Percentiles rank a stretch among this genome's conserved stretches.
phyloP scores from a whole-genome alignment of 1,284 basidiomycete species.

The Peniophora sp. region DNA sequence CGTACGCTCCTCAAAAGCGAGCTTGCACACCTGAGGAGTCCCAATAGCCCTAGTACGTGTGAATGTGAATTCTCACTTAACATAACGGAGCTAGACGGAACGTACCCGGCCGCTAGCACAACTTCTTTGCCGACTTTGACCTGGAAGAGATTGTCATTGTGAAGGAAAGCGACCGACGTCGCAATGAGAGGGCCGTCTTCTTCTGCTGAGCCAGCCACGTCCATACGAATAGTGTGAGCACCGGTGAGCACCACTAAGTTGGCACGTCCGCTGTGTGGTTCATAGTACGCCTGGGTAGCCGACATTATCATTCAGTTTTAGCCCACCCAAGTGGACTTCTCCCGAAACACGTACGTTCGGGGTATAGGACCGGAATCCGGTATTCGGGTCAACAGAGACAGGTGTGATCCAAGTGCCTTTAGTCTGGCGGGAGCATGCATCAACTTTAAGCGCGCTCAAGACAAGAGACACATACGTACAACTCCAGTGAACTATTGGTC shows the following conservation, averaged over 20 bases:
- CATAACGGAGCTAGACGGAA: not conserved
- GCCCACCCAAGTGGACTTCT: not conserved
- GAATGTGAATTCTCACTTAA: not conserved
- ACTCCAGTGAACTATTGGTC: not conserved
- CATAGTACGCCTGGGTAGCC: conserved; percentile 13
- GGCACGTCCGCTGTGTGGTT: conserved; percentile 11
- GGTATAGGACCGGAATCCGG: not conserved
- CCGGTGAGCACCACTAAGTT: conserved; percentile 16
- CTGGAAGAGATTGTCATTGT: conserved; percentile 13
- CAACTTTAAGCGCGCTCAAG: no score
- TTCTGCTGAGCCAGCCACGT: conserved; percentile 2
- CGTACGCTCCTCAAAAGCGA: conserved; percentile 29
- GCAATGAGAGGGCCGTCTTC: conserved; percentile 3
- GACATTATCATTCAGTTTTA: conserved; percentile 13
- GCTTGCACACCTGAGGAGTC: not conserved
- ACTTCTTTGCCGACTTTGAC: conserved; percentile 24
- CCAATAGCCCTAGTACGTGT: not conserved
- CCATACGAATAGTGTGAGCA: conserved; percentile 13
- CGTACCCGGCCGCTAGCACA: conserved; percentile 32
- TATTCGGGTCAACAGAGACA: not conserved
- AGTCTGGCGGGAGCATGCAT: conserved; percentile 2
- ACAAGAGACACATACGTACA: not conserved
- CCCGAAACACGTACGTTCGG: not conserved
- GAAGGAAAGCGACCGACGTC: conserved; percentile 20
- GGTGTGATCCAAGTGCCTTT: conserved; percentile 4